Base-by-base conservation (phyloP, 805 yeast species). In the Saccharomycodes ludwigii region DNA sequence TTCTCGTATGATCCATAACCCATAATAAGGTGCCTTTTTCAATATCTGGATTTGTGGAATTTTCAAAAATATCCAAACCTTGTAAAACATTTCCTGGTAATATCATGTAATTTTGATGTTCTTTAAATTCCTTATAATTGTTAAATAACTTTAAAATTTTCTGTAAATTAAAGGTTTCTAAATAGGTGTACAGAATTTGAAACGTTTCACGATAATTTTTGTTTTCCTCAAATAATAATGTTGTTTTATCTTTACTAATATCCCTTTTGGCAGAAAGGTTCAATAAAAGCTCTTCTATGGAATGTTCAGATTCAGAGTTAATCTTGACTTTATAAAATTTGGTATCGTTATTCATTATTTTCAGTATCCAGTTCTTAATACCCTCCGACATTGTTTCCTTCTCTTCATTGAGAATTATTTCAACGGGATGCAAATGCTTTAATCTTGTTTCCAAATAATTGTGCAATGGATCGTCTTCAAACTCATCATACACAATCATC, bases 1-100 rank as follows among this genome's bases (percentile, higher is more conserved):
- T 82, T 21, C 71, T 57, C 0, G 97, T 82, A 41, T 79, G 85
- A 48, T 88, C 80, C 37, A 91, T 43, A 2, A 83, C 59, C 85
- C 93, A 82, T 11, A 81, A 50, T 10, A 88, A 56, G 0, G 95
- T 73, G 0, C 96, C 97, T 20, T 63, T 55, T 6, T 59, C 60
- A 4, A 63, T 56, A 9, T 57, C 50, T 14, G 15, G 14, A 39
- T 73, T 73, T 0, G 91, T 73, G 3, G 65, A 56, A 43, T 82
- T 82, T 14, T 60, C 58, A 44, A 81, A 83, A 1, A 91, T 67
- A 46, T 91, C 96, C 14, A 91, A 56, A 26, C 80, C 73, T 20
- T 66, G 64, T 4, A 91, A 42, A 0, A 94, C 74, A 43, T 69
- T 73, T 2, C 77, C 68, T 33, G 78, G 76, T 10, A 74, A 52